Percentiles rank a stretch among this genome's conserved stretches.
Conservation (phyloP, 345 rosid species). For the Sisymbrium irio region DNA sequence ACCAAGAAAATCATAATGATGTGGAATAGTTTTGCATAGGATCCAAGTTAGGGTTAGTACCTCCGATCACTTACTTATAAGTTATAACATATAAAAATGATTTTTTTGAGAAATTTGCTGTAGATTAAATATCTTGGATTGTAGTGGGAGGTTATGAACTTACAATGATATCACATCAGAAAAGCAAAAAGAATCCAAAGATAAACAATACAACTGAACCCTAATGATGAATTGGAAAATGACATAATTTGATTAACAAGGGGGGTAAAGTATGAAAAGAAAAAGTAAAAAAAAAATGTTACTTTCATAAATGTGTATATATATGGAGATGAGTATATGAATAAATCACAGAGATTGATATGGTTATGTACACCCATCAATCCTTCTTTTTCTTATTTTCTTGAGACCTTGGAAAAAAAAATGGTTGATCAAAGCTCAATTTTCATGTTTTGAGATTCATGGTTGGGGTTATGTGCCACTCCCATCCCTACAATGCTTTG, state of each 20-base stretch:
- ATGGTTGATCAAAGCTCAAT: slow-evolving; percentile 44
- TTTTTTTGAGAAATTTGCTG: neutral
- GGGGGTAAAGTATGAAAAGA: neutral
- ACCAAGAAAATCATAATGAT: neutral
- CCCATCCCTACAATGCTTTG: slow-evolving; percentile 90
- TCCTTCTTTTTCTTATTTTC: slow-evolving; percentile 25
- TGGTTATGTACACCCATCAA: slow-evolving; percentile 52
- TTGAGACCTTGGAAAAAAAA: slow-evolving; percentile 3
- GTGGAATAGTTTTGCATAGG: neutral
- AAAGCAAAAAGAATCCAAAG: slow-evolving; percentile 14
- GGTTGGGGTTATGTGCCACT: slow-evolving; percentile 47
- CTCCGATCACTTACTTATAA: neutral
- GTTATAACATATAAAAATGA: neutral
- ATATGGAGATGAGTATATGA: slow-evolving; percentile 26
- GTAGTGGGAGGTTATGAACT: slow-evolving; percentile 7
- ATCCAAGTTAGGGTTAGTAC: slow-evolving; percentile 14
- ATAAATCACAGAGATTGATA: slow-evolving; percentile 17
- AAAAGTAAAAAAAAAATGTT: neutral
- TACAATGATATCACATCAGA: slow-evolving; percentile 16
- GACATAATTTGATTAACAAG: slow-evolving; percentile 9
- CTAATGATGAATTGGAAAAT: slow-evolving; percentile 7
- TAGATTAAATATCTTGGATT: slow-evolving; percentile 2
- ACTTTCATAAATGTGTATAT: neutral
- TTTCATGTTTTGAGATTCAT: slow-evolving; percentile 49
- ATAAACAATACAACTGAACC: neutral